These are phyloP conservation scores for Triglochin maritima DNA, from an alignment of 106 monocot genomes.

Conservation along the genomic window DNA sequence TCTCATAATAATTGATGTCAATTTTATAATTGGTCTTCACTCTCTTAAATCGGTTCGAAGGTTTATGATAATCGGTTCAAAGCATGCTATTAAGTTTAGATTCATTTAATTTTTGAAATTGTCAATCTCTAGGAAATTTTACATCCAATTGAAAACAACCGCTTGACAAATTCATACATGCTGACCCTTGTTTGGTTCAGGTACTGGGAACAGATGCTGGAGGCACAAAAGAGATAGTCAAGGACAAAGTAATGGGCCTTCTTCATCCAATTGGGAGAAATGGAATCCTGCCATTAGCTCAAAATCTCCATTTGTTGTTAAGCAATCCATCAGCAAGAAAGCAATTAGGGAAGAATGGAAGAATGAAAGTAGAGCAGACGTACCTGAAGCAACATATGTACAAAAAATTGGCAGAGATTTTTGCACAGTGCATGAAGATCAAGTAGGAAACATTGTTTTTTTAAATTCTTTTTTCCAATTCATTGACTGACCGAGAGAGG, in stretches of 20 bases:
- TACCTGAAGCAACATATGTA: constrained; percentile 72
- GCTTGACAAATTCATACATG: not conserved
- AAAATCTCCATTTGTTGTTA: constrained; percentile 50
- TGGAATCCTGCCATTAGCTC: constrained; percentile 38
- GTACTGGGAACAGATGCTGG: constrained; percentile 92
- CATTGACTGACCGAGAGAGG: not conserved
- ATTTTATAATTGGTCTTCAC: too few species aligned
- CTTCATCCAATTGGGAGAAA: constrained; percentile 69
- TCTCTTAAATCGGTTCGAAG: too few species aligned
- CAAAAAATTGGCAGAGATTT: constrained; percentile 37
- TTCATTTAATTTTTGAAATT: too few species aligned
- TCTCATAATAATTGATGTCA: too few species aligned
- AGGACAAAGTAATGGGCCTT: constrained; percentile 72
- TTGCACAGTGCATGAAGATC: constrained; percentile 57
- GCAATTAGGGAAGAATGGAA: constrained; percentile 59
- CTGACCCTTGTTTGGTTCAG: constrained; percentile 19
- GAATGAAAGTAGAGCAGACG: constrained; percentile 35
- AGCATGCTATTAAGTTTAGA: too few species aligned
- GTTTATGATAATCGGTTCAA: too few species aligned
- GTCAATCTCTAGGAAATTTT: too few species aligned
- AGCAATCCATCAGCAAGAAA: constrained; percentile 37
- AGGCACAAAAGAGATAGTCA: constrained; percentile 73
- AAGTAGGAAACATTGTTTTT: constrained; percentile 14
- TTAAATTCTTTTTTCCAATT: not conserved
- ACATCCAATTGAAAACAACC: too few species aligned